Base-by-base conservation (phyloP, 495 filamentous ascomycete genomes). In the Cercophora sp. region DNA sequence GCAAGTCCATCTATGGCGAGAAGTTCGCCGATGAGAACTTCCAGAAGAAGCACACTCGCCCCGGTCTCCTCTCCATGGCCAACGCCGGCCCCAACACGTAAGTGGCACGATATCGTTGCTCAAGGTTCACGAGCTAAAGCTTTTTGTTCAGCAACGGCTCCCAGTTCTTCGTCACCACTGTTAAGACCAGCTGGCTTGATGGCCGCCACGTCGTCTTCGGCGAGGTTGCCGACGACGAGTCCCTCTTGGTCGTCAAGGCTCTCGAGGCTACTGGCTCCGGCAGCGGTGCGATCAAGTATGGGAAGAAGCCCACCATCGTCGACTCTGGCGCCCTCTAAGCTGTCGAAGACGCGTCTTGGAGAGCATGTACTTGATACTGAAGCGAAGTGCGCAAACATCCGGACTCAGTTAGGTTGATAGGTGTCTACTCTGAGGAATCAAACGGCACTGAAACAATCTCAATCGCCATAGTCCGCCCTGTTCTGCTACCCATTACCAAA, bases 11-110 rank as follows among this genome's bases (percentile, higher is more conserved):
- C 77, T 91, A 89, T 72, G 87, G 88, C 62, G 85, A 88, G 70
- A 89, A 88, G 79, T 91, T 91, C 59, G 68, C 79, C 36, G 87
- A 91, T 61, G 87, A 91, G 81, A 91, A 87, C 80, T 88, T 89
- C 70, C 57, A 69, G 41, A 66, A 72, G 35, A 84, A 77, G 71
- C 87, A 91, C 77, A 67, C 63, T 68, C 65, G 72, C 54, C 79
- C 78, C 23, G 81, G 77, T 69, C 79, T 85, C 36, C 78, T 91
- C 55, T 89, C 86, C 63, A 91, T 90, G 87, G 87, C 87, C 63
- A 91, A 91, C 66, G 85, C 86, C 52, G 87, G 87, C 57, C 78
- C 78, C 44, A 86, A 89, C 79, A 89, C 85, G 82, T 86, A 78
- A 76, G 82, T 57, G 11, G n/a, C n/a, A n/a, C n/a, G n/a, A n/a